Percentiles rank a stretch among this genome's conserved stretches.
Evolutionary conservation across 2,329 filamentous ascomycete species (phyloP).

Genomic region (Botryosphaeria agaves): DNA sequence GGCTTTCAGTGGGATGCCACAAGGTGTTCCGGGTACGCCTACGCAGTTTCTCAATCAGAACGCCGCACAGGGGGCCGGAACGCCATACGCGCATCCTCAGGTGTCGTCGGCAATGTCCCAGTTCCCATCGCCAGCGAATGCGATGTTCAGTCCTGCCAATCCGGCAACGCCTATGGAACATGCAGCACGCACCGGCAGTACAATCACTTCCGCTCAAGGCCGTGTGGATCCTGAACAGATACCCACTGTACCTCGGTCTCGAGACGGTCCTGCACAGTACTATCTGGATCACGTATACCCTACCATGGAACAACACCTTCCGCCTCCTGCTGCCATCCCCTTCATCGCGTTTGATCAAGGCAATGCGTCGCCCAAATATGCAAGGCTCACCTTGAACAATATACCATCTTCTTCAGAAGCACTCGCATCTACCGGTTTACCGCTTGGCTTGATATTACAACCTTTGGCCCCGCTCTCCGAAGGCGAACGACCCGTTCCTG

Average conservation of each 20-base stretch:
- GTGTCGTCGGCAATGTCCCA: slow-evolving; percentile 34
- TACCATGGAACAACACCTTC: slow-evolving; percentile 86
- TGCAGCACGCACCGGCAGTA: slow-evolving; percentile 15
- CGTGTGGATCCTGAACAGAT: slow-evolving; percentile 83
- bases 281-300: slow-evolving; percentile 82
- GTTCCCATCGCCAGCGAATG: slow-evolving; percentile 42
- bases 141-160: slow-evolving; percentile 29
- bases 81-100: slow-evolving; percentile 22
- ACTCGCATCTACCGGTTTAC: slow-evolving; percentile 61
- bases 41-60: slow-evolving; percentile 39
- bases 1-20: slow-evolving; percentile 51
- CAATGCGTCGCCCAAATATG: slow-evolving; percentile 88
- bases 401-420: slow-evolving; percentile 74
- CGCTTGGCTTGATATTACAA: slow-evolving; percentile 75
- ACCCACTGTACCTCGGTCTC: slow-evolving; percentile 72
- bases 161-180: slow-evolving; percentile 18
- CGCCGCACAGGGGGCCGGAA: slow-evolving; percentile 14
- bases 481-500: slow-evolving; percentile 74
- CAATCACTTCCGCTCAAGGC: slow-evolving; percentile 43
- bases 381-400: slow-evolving; percentile 80
- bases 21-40: slow-evolving; percentile 35
- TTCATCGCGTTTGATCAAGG: slow-evolving; percentile 94
- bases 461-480: slow-evolving; percentile 68
- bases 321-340: slow-evolving; percentile 72
- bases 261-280: slow-evolving; percentile 67